A percentile compares a stretch with the other conserved stretches of the same genome.
Conservation (phyloP, 129 eudicot genomes). For the Centrapalus pauciflorus region DNA sequence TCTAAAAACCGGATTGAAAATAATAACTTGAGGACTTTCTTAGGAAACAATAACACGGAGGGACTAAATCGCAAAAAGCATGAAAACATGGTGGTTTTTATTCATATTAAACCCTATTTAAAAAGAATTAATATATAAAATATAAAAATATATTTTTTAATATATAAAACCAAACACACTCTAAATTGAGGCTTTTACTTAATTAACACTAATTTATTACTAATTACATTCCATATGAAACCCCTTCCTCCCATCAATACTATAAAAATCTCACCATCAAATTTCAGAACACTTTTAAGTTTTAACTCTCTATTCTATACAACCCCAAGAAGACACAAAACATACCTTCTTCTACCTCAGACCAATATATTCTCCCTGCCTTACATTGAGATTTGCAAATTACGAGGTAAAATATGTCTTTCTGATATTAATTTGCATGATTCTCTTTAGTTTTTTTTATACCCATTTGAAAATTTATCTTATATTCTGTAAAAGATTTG, state of each 20-base stretch:
- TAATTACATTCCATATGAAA: constrained; percentile 7
- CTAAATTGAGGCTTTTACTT: constrained; percentile 1
- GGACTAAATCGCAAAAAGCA: no score
- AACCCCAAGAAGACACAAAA: constrained; percentile 2
- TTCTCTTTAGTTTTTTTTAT: background rate
- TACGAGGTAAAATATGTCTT: constrained; percentile 10
- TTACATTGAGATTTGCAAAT: constrained; percentile 7
- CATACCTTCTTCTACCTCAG: constrained; percentile 10
- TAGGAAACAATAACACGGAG: no score
- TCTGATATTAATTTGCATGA: background rate
- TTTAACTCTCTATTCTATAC: background rate
- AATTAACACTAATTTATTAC: background rate
- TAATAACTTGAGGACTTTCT: no score
- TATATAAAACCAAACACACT: no score
- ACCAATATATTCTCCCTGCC: constrained; percentile 14
- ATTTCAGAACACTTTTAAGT: background rate
- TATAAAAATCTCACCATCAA: constrained; percentile 25
- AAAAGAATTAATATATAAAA: no score
- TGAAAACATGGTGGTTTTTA: no score
- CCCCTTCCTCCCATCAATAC: constrained; percentile 10
- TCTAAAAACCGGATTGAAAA: no score
- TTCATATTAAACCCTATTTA: no score
- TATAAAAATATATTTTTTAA: no score
- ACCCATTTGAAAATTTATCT: background rate
- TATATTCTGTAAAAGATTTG: background rate